A percentile compares a stretch with the other conserved stretches of the same genome.
Conservation (phyloP, 1,284 basidiomycete species). For the Fomitopsis schrenkii region DNA sequence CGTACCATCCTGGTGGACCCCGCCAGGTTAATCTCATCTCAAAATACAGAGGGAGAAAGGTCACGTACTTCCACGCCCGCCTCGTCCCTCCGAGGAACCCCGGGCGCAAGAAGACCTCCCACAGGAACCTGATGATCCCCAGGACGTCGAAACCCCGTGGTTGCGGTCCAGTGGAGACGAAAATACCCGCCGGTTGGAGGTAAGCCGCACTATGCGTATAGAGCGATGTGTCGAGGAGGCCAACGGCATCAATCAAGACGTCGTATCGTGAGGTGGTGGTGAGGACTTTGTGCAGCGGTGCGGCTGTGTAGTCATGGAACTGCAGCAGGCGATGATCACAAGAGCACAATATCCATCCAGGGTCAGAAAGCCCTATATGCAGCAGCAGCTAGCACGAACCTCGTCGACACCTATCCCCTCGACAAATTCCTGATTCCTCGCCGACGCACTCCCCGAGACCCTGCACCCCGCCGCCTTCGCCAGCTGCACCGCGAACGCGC, state of each 20-base stretch:
- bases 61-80: slow-evolving; percentile 34
- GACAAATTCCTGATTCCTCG: slow-evolving; percentile 22
- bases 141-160: slow-evolving; percentile 17
- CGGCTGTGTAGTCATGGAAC: too few species aligned
- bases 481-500: slow-evolving; percentile 18
- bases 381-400: slow-evolving; percentile 35
- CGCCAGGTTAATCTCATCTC: slow-evolving; percentile 12
- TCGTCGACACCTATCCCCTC: slow-evolving; percentile 19
- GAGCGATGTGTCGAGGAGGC: slow-evolving; percentile 19
- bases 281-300: too few species aligned
- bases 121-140: slow-evolving; percentile 11
- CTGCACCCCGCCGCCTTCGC: slow-evolving; percentile 21
- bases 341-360: too few species aligned
- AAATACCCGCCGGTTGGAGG: slow-evolving; percentile 14
- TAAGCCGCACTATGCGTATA: slow-evolving; percentile 15
- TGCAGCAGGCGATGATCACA: too few species aligned
- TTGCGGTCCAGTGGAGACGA: slow-evolving; percentile 18
- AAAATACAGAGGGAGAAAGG: too few species aligned
- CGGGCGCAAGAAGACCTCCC: slow-evolving; percentile 30
- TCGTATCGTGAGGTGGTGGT: slow-evolving; percentile 29
- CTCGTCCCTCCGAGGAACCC: slow-evolving; percentile 42
- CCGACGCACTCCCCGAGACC: slow-evolving; percentile 19
- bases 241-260: slow-evolving; percentile 39
- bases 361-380: slow-evolving; percentile 14
- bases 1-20: slow-evolving; percentile 24